Evolutionary conservation across 1,284 basidiomycete species (phyloP).

Genomic region (Mycena sp.): DNA sequence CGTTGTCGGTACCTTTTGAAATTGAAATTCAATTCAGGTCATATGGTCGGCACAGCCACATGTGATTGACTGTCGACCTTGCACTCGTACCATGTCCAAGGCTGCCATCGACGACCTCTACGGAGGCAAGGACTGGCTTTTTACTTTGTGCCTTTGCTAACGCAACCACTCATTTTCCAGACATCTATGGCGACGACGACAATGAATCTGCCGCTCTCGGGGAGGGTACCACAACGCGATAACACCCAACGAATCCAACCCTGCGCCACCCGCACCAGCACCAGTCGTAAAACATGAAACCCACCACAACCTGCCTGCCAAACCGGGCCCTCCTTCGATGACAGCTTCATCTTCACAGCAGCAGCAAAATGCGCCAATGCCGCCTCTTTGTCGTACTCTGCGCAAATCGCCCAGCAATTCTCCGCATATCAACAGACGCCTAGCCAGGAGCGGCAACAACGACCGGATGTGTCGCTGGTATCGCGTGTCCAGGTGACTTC

Average conservation of each 20-base stretch:
- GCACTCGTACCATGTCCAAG: conserved; percentile 41
- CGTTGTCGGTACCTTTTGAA: too few species aligned
- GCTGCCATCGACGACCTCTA: conserved; percentile 49
- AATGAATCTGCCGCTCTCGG: conserved; percentile 38
- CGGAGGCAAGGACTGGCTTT: conserved; percentile 42
- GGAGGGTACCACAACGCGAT: conserved; percentile 23
- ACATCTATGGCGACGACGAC: conserved; percentile 55
- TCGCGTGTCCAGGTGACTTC: conserved; percentile 19
- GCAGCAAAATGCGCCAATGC: conserved; percentile 20
- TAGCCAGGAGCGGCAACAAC: conserved; percentile 70
- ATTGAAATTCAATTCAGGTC: too few species aligned
- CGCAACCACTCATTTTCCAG: conserved; percentile 31
- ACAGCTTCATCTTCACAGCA: conserved; percentile 22
- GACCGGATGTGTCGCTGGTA: conserved; percentile 41
- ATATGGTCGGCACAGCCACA: conserved; percentile 7
- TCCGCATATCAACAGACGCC: conserved; percentile 74
- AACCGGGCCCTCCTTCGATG: conserved; percentile 40
- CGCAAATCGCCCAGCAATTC: conserved; percentile 77
- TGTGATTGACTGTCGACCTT: neutral
- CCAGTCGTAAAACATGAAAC: conserved; percentile 22
- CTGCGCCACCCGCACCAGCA: conserved; percentile 24
- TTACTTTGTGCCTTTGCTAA: neutral
- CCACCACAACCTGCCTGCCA: conserved; percentile 39
- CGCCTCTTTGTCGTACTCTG: conserved; percentile 65
- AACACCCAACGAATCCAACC: conserved; percentile 14